A percentile compares a stretch with the other conserved stretches of the same genome.
phyloP scores from a whole-genome alignment of 495 filamentous ascomycete genomes.

The Parathielavia hyrcaniae region DNA sequence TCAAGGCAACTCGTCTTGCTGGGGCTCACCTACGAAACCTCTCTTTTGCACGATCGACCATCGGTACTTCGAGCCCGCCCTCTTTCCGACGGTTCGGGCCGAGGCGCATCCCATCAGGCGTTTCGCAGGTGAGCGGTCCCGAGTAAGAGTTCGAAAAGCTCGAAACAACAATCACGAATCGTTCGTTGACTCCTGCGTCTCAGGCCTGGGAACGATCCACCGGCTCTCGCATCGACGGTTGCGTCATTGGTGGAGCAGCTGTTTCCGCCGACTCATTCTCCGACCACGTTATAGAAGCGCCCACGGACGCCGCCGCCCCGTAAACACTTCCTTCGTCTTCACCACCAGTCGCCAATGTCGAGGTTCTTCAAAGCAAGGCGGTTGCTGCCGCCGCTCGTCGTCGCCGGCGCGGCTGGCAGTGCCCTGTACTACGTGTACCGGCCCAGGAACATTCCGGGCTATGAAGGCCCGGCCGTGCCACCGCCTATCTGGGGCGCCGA shows the following conservation, averaged over 20 bases:
- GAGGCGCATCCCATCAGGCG: too few relatives aligned
- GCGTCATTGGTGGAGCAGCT: conserved; percentile 30
- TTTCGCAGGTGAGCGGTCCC: too few relatives aligned
- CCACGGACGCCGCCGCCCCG: neutral
- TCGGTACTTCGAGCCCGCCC: too few relatives aligned
- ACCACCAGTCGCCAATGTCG: conserved; percentile 23
- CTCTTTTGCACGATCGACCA: too few relatives aligned
- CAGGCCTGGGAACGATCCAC: neutral
- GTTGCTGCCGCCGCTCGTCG: conserved; percentile 35
- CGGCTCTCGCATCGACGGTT: conserved; percentile 10
- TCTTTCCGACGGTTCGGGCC: too few relatives aligned
- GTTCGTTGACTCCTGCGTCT: neutral
- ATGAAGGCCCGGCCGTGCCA: conserved; percentile 69
- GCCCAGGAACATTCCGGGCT: conserved; percentile 79
- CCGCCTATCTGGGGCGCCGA: conserved; percentile 73
- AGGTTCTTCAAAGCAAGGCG: conserved; percentile 31
- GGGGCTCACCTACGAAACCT: too few relatives aligned
- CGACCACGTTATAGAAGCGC: neutral
- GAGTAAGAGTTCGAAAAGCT: too few relatives aligned
- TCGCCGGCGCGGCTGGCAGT: conserved; percentile 42
- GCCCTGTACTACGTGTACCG: conserved; percentile 73
- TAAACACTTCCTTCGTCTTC: neutral
- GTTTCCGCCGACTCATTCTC: conserved; percentile 2
- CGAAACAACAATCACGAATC: neutral
- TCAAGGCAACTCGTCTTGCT: too few relatives aligned